These are phyloP conservation scores for Fusarium sp. DNA, from an alignment of 2,329 filamentous ascomycete genomes.

Conservation along the genomic window DNA sequence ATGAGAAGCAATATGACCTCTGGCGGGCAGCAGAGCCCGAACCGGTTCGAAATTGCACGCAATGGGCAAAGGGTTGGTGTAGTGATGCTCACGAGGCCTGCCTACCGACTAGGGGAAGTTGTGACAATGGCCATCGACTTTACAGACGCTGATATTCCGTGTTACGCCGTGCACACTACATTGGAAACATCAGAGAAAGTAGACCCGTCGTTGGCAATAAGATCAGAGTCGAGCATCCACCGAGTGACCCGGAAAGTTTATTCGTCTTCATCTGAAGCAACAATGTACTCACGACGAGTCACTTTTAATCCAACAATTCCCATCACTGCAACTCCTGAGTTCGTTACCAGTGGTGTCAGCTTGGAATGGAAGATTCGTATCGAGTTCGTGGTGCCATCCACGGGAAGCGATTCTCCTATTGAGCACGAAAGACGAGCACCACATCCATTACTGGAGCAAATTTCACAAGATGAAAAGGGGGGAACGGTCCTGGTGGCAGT, in stretches of 20 bases:
- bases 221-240: conserved; percentile 85
- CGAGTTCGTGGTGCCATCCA: conserved; percentile 86
- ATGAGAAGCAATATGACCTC: conserved; percentile 78
- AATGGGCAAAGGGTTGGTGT: conserved; percentile 92
- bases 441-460: conserved; percentile 75
- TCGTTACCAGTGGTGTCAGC: conserved; percentile 87
- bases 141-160: conserved; percentile 77
- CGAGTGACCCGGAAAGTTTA: conserved; percentile 87
- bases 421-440: conserved; percentile 33
- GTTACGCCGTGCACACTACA: conserved; percentile 84
- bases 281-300: conserved; percentile 80
- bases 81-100: conserved; percentile 85
- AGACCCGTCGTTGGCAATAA: conserved; percentile 80
- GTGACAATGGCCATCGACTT: conserved; percentile 89
- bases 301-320: conserved; percentile 88
- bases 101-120: conserved; percentile 88
- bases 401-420: conserved; percentile 42
- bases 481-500: conserved; percentile 77
- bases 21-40: conserved; percentile 80
- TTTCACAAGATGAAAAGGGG: conserved; percentile 81
- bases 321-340: conserved; percentile 84
- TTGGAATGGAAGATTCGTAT: conserved; percentile 90
- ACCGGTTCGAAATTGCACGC: conserved; percentile 93
- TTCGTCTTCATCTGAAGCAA: conserved; percentile 80
- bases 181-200: conserved; percentile 90